Evolutionary conservation across 495 filamentous ascomycete species (phyloP).

Genomic region (Aspergillus saccharolyticus): DNA sequence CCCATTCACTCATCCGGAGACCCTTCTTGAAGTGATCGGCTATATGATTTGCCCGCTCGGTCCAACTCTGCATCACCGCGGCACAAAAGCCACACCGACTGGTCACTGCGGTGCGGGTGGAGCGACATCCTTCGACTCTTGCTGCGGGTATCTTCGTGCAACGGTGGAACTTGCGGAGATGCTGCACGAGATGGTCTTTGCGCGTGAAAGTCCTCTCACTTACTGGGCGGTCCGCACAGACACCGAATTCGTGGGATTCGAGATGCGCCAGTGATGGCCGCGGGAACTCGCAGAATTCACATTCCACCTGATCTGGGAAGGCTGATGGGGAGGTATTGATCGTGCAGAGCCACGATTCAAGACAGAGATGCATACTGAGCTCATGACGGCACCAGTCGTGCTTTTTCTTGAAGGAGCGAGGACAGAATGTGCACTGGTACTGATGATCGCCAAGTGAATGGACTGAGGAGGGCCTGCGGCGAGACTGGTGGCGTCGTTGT

Average conservation of each 20-base stretch:
- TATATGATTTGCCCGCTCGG: conserved; percentile 57
- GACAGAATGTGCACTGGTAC: conserved; percentile 84
- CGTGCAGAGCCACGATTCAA: conserved; percentile 73
- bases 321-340: conserved; percentile 6
- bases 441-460: conserved; percentile 31
- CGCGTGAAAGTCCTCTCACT: conserved; percentile 72
- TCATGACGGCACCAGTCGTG: conserved; percentile 85
- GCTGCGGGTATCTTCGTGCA: conserved; percentile 55
- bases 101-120: conserved; percentile 49
- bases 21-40: conserved; percentile 66
- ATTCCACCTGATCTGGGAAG: conserved; percentile 30
- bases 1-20: conserved; percentile 64
- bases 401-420: conserved; percentile 73
- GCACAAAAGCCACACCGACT: conserved; percentile 72
- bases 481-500: conserved; percentile 10
- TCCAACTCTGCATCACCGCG: conserved; percentile 56
- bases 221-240: conserved; percentile 60
- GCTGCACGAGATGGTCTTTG: conserved; percentile 80
- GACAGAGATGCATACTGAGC: conserved; percentile 69
- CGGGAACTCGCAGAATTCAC: conserved; percentile 60
- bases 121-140: conserved; percentile 67
- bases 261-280: conserved; percentile 58
- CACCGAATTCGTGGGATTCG: conserved; percentile 64
- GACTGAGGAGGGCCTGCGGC: conserved; percentile 41
- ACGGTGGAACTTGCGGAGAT: conserved; percentile 70